Evolutionary conservation across 768 basidiomycete species (phyloP).

Genomic region (Flagelloscypha sp.): DNA sequence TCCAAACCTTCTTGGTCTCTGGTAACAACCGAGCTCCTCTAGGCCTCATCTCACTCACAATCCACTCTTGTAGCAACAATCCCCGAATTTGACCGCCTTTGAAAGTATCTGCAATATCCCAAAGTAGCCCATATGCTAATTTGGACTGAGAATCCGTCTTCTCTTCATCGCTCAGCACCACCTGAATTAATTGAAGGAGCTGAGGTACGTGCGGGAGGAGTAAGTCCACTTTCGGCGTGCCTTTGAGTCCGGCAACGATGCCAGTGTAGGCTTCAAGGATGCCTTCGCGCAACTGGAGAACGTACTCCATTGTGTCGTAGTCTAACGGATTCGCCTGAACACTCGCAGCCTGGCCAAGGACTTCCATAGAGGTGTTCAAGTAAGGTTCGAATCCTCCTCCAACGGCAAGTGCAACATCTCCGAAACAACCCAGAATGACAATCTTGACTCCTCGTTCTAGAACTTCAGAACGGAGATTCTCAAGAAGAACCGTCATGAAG

Average conservation of each 20-base stretch:
- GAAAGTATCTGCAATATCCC: conserved; percentile 89
- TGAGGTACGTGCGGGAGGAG: conserved; percentile 62
- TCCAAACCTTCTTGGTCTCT: conserved; percentile 82
- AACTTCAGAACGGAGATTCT: conserved; percentile 85
- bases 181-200: conserved; percentile 77
- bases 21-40: conserved; percentile 65
- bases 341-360: conserved; percentile 83
- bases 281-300: conserved; percentile 81
- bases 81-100: conserved; percentile 75
- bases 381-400: conserved; percentile 83
- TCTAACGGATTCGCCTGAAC: conserved; percentile 88
- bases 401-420: conserved; percentile 92
- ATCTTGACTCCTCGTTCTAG: conserved; percentile 95
- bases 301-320: conserved; percentile 89
- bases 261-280: conserved; percentile 97
- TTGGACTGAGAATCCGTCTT: conserved; percentile 70
- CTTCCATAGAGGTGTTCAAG: conserved; percentile 82
- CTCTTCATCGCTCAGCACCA: conserved; percentile 74
- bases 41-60: conserved; percentile 61
- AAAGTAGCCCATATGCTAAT: conserved; percentile 76
- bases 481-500: conserved; percentile 89
- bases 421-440: conserved; percentile 90
- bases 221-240: conserved; percentile 56
- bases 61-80: conserved; percentile 70
- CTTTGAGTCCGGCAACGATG: conserved; percentile 85